Evolutionary conservation across 352 stramenopile species (phyloP).

Genomic region (Globisporangium paroecandrum): DNA sequence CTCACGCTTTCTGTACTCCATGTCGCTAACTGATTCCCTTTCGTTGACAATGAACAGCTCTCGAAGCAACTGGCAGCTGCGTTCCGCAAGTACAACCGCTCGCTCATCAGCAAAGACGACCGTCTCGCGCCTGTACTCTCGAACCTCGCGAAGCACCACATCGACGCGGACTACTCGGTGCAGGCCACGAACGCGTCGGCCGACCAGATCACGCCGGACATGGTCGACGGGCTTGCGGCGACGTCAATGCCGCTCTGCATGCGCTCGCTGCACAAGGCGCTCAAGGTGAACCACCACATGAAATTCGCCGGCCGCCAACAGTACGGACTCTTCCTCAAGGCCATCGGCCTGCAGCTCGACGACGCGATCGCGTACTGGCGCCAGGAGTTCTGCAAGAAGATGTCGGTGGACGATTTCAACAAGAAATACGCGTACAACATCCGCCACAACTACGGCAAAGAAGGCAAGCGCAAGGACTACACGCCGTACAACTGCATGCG

Average conservation of each 20-base stretch:
- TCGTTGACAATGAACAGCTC: conserved; percentile 36
- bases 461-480: conserved; percentile 98
- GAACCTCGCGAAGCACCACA: conserved; percentile 97
- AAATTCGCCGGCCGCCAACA: conserved; percentile 97
- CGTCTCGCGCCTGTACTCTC: conserved; percentile 92
- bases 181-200: conserved; percentile 30
- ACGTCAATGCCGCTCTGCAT: conserved; percentile 98
- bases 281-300: conserved; percentile 96
- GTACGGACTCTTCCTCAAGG: conserved; percentile 99
- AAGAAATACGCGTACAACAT: conserved; percentile 99
- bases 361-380: conserved; percentile 97
- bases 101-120: conserved; percentile 89
- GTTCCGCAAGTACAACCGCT: conserved; percentile 86
- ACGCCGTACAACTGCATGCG: conserved; percentile 95
- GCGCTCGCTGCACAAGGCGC: conserved; percentile 90
- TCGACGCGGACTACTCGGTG: conserved; percentile 86
- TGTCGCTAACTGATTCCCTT: conserved; percentile 5
- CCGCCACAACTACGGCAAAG: conserved; percentile 99
- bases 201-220: conserved; percentile 83
- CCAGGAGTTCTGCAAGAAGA: conserved; percentile 91
- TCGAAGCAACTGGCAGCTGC: conserved; percentile 90
- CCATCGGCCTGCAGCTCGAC: conserved; percentile 94
- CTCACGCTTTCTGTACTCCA: not conserved
- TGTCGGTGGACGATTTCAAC: conserved; percentile 96
- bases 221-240: conserved; percentile 87